Percentiles rank a stretch among this genome's conserved stretches.
Conservation (phyloP, 1,139 yeast species). For the Geotrichum klebahnii region DNA sequence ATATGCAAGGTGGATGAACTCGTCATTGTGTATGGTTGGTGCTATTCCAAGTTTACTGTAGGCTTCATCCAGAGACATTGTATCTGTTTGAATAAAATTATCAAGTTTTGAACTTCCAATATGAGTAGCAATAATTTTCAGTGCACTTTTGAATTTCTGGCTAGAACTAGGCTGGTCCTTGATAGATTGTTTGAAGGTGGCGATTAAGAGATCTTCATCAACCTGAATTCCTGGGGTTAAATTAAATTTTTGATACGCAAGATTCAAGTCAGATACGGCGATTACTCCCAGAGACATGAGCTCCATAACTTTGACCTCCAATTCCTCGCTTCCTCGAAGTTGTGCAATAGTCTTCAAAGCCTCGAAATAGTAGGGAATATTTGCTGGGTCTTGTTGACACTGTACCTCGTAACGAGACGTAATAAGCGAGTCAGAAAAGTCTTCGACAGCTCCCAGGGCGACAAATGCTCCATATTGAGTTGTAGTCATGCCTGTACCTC, state of each 20-base stretch:
- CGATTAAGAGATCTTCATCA: constrained; percentile 31
- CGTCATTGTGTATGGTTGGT: constrained; percentile 15
- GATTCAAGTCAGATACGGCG: constrained; percentile 57
- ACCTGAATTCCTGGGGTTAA: constrained; percentile 32
- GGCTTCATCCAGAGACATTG: constrained; percentile 54
- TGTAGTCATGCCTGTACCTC: constrained; percentile 3
- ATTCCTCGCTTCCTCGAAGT: constrained; percentile 44
- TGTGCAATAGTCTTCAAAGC: constrained; percentile 52
- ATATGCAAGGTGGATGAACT: constrained; percentile 20
- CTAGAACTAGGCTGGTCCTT: constrained; percentile 22
- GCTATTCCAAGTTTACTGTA: constrained; percentile 35
- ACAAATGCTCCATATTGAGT: constrained; percentile 12
- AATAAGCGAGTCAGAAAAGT: constrained; percentile 59
- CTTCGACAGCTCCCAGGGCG: constrained; percentile 53
- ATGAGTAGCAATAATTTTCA: constrained; percentile 28
- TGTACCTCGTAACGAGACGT: constrained; percentile 59
- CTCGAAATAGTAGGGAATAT: constrained; percentile 64
- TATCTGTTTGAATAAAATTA: constrained; percentile 51
- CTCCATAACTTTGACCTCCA: constrained; percentile 52
- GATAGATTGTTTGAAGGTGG: constrained; percentile 26
- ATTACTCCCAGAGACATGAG: constrained; percentile 54
- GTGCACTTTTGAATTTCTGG: constrained; percentile 25
- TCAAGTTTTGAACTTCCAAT: constrained; percentile 44
- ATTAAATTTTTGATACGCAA: constrained; percentile 54
- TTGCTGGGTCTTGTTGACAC: constrained; percentile 49